These are phyloP conservation scores for Chalciporus sphaerocephalus DNA, from an alignment of 768 basidiomycete genomes.

Conservation along the genomic window DNA sequence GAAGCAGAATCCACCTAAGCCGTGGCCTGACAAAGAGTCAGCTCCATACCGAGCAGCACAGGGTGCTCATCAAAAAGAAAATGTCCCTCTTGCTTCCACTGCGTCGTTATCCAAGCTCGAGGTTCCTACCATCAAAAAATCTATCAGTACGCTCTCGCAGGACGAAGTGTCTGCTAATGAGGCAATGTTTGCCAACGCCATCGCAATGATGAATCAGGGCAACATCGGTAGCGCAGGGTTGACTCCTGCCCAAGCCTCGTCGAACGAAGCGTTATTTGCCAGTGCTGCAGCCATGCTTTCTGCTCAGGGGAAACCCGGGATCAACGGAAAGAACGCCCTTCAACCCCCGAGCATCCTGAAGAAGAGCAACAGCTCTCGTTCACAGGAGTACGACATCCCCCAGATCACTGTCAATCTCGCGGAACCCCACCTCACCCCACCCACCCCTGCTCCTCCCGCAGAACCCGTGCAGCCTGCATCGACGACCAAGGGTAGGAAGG, in stretches of 20 bases:
- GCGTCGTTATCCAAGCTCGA: slow-evolving; percentile 18
- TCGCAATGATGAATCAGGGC: slow-evolving; percentile 18
- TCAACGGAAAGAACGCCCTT: slow-evolving; percentile 4
- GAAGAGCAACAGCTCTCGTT: slow-evolving; percentile 25
- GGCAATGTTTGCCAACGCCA: slow-evolving; percentile 24
- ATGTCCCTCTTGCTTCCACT: slow-evolving; percentile 13
- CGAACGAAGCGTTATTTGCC: slow-evolving; percentile 25
- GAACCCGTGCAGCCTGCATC: slow-evolving; percentile 12
- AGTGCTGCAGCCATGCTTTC: slow-evolving; percentile 16
- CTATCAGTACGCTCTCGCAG: slow-evolving; percentile 25
- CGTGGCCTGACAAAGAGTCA: slow-evolving; percentile 13
- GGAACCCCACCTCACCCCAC: background rate
- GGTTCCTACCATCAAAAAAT: slow-evolving; percentile 21
- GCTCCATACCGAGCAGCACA: slow-evolving; percentile 16
- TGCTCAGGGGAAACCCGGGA: slow-evolving; percentile 8
- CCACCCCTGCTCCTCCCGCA: background rate
- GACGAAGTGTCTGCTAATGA: slow-evolving; percentile 24
- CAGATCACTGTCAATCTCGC: slow-evolving; percentile 27
- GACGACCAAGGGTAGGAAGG: slow-evolving; percentile 22
- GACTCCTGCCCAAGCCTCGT: slow-evolving; percentile 17
- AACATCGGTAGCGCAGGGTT: slow-evolving; percentile 7
- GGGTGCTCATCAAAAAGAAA: slow-evolving; percentile 26
- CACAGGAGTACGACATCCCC: slow-evolving; percentile 25
- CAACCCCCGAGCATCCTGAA: slow-evolving; percentile 25
- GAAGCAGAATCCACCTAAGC: slow-evolving; percentile 13